A percentile compares a stretch with the other conserved stretches of the same genome.
Conservation (phyloP, 2,329 filamentous ascomycete genomes). For the Exophiala spinifera region DNA sequence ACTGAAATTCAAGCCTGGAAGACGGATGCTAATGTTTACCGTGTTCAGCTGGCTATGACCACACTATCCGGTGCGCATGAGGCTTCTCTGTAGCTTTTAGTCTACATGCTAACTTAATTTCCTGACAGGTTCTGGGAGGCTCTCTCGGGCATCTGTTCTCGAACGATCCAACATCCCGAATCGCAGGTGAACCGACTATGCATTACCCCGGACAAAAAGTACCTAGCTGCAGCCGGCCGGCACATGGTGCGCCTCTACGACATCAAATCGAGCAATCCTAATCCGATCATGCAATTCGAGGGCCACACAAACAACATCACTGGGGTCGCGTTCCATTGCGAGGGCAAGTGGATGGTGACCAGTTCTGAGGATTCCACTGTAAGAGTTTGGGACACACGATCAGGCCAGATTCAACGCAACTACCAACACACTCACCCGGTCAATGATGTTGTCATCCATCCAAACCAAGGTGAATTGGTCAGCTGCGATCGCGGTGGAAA, state of each 20-base stretch:
- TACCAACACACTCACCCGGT: constrained; percentile 86
- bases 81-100: not conserved
- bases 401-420: constrained; percentile 81
- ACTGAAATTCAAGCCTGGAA: not conserved
- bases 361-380: constrained; percentile 95
- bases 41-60: constrained; percentile 65
- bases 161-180: constrained; percentile 96
- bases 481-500: constrained; percentile 91
- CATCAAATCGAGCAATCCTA: constrained; percentile 97
- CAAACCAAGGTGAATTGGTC: constrained; percentile 97
- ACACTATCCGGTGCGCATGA: constrained; percentile 64
- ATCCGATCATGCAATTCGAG: constrained; percentile 88
- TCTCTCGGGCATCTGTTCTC: constrained; percentile 92
- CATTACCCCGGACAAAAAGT: constrained; percentile 97
- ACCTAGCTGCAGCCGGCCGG: constrained; percentile 74
- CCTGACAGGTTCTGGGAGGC: constrained; percentile 88
- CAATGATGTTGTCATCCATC: constrained; percentile 99
- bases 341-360: constrained; percentile 99
- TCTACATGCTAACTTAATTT: constrained; percentile 6
- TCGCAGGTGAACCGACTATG: constrained; percentile 98
- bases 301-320: constrained; percentile 96
- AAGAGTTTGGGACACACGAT: constrained; percentile 94
- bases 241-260: constrained; percentile 97
- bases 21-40: constrained; percentile 25
- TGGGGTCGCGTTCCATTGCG: constrained; percentile 94